Percentiles rank a stretch among this genome's conserved stretches.
Conservation (phyloP, 2,329 filamentous ascomycete species). For the Tolypocladium capitatum region DNA sequence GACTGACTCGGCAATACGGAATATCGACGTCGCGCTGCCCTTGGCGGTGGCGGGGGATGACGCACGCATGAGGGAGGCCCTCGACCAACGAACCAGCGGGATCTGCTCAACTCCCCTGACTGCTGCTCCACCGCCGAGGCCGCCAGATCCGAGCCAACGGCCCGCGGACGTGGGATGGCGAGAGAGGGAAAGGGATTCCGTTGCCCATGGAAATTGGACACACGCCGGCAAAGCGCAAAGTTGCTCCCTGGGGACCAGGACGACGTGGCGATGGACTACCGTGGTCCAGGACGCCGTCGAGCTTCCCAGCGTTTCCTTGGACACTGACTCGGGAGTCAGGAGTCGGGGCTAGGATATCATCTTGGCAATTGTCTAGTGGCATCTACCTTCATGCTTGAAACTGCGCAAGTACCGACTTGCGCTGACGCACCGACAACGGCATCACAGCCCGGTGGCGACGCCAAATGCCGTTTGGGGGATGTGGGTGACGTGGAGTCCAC, state of each 20-base stretch:
- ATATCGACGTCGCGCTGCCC: background rate
- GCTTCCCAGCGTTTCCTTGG: background rate
- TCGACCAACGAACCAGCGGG: too few species aligned
- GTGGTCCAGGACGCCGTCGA: background rate
- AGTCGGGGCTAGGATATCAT: background rate
- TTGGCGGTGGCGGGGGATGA: background rate
- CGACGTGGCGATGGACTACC: too few species aligned
- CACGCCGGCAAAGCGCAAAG: too few species aligned
- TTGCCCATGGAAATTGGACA: too few species aligned
- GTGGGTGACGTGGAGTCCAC: background rate
- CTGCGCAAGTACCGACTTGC: background rate
- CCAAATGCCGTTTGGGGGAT: background rate
- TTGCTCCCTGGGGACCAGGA: background rate
- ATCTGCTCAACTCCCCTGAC: background rate
- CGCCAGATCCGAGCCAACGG: background rate
- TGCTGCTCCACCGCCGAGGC: background rate
- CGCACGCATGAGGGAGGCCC: background rate
- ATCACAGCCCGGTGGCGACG: background rate
- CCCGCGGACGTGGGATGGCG: background rate
- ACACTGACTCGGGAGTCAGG: background rate
- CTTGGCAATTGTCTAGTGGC: background rate
- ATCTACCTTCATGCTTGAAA: background rate
- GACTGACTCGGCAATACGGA: too few species aligned
- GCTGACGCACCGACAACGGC: background rate
- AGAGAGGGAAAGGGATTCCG: background rate